phyloP scores from a whole-genome alignment of 1,139 yeast genomes.

The Saccharomyces hybrid region DNA sequence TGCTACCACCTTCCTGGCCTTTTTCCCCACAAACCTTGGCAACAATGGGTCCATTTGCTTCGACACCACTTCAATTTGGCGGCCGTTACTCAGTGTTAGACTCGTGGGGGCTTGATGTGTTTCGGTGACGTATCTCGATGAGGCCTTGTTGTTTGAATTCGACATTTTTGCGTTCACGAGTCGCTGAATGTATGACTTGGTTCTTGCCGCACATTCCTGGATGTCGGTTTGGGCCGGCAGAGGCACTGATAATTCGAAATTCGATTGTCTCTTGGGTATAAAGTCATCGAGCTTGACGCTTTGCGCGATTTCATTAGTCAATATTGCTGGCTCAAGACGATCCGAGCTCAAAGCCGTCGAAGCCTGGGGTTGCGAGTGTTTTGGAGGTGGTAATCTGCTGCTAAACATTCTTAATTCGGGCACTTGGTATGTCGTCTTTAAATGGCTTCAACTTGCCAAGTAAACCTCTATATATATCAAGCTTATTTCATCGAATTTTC shows the following conservation, averaged over 20 bases:
- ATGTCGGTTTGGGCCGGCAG: conserved; percentile 41
- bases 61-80: conserved; percentile 51
- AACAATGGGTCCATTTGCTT: conserved; percentile 75
- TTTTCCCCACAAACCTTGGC: conserved; percentile 57
- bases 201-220: conserved; percentile 36
- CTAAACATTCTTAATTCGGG: background rate
- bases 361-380: background rate
- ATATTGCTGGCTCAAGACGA: conserved; percentile 3
- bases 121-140: background rate
- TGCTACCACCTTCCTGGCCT: conserved; percentile 68
- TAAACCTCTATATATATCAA: no score
- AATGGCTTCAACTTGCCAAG: no score
- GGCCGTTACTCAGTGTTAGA: conserved; percentile 4
- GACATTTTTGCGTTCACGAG: conserved; percentile 37
- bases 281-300: conserved; percentile 34
- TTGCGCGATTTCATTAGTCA: conserved; percentile 9
- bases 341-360: background rate
- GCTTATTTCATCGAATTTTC: background rate
- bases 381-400: conserved; percentile 1
- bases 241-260: conserved; percentile 30
- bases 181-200: conserved; percentile 43
- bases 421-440: background rate
- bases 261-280: conserved; percentile 42
- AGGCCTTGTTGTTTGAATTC: conserved; percentile 22
- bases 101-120: conserved; percentile 3